Conservation (phyloP, 495 filamentous ascomycete genomes). For the Tuber borchii region DNA sequence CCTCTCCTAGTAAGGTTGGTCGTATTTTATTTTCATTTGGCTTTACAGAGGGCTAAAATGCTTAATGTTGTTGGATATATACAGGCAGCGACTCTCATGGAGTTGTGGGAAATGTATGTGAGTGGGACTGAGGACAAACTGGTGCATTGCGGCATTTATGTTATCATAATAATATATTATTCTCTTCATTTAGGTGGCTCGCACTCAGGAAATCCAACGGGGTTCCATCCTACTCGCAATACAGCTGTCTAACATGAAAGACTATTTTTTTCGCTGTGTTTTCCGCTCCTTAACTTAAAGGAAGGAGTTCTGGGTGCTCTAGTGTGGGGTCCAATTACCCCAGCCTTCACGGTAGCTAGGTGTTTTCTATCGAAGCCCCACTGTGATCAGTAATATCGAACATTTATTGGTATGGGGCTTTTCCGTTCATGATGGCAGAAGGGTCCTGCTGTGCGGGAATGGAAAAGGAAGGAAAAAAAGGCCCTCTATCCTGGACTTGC, state of each 20-base stretch:
- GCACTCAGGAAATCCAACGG: no score
- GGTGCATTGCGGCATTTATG: no score
- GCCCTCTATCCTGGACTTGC: not conserved
- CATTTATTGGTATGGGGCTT: not conserved
- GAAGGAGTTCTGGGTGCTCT: not conserved
- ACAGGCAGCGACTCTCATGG: no score
- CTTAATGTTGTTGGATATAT: no score
- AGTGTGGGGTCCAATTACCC: not conserved
- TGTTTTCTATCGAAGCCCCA: not conserved
- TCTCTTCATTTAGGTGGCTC: no score
- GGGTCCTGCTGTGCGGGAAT: no score
- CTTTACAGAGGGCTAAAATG: not conserved
- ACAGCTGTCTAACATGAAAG: no score
- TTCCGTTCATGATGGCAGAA: not conserved
- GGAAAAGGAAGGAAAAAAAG: not conserved
- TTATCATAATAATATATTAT: no score
- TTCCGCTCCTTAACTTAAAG: not conserved
- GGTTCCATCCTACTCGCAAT: no score
- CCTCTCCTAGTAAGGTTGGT: not conserved
- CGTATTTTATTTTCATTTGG: not conserved
- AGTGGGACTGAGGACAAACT: no score
- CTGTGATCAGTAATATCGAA: not conserved
- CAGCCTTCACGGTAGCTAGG: not conserved
- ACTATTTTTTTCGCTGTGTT: not conserved
- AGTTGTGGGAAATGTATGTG: no score